phyloP scores from a whole-genome alignment of 169 alveolate species.

The Plasmodium gallinaceum region DNA sequence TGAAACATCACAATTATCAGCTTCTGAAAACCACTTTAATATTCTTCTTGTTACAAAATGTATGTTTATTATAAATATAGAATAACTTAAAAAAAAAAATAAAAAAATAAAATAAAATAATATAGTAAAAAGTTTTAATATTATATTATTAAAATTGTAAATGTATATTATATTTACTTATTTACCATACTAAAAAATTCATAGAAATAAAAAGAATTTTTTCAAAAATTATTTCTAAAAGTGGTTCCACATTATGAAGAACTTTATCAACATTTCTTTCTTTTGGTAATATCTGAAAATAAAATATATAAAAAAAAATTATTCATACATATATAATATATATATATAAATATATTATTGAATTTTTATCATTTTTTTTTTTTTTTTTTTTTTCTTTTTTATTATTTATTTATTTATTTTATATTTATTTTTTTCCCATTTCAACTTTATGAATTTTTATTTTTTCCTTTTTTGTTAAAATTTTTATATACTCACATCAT shows the following conservation, averaged over 20 bases:
- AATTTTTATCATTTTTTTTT: neutral
- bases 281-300: conserved; percentile 64
- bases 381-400: too few relatives aligned
- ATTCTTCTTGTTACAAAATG: conserved; percentile 71
- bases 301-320: too few relatives aligned
- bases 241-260: conserved; percentile 80
- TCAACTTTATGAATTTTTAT: neutral
- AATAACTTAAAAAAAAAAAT: conserved; percentile 67
- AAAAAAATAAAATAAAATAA: conserved; percentile 40
- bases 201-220: conserved; percentile 84
- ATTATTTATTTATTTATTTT: neutral
- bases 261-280: conserved; percentile 74
- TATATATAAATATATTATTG: neutral
- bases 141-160: neutral
- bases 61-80: conserved; percentile 66
- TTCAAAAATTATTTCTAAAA: conserved; percentile 83
- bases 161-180: neutral
- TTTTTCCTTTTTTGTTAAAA: neutral
- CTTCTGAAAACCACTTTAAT: conserved; percentile 74
- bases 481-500: conserved; percentile 74
- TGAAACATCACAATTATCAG: conserved; percentile 67
- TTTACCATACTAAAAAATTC: conserved; percentile 83
- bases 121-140: neutral
- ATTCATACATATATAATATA: too few relatives aligned
- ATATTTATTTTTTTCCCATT: neutral